Percentiles rank a stretch among this genome's conserved stretches.
phyloP scores from a whole-genome alignment of 768 basidiomycete genomes.

The Lactifluus piperatus region DNA sequence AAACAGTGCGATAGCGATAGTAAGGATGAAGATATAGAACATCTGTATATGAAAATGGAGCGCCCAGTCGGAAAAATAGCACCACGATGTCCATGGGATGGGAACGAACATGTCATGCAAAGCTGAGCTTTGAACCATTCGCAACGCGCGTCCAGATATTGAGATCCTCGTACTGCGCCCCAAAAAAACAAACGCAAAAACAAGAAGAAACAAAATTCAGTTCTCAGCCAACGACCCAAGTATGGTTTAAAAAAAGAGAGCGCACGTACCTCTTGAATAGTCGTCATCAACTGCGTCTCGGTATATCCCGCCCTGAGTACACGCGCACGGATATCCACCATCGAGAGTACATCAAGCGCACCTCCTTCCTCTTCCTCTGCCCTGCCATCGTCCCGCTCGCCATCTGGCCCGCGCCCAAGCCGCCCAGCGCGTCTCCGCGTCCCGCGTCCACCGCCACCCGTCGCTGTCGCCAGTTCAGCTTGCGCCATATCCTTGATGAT shows the following conservation, averaged over 20 bases:
- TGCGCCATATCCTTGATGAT: constrained; percentile 81
- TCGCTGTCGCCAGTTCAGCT: constrained; percentile 28
- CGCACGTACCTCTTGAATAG: constrained; percentile 56
- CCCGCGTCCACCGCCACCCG: constrained; percentile 26
- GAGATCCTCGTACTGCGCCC: constrained; percentile 79
- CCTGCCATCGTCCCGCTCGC: constrained; percentile 58
- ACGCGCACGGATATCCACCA: constrained; percentile 83
- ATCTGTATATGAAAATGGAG: constrained; percentile 2
- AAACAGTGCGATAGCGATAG: constrained; percentile 13
- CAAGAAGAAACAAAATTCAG: background rate
- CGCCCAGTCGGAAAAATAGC: background rate
- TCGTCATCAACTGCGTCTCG: constrained; percentile 82
- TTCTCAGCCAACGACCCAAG: background rate
- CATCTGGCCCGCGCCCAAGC: constrained; percentile 41
- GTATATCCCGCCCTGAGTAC: constrained; percentile 85
- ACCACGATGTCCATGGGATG: too few relatives aligned
- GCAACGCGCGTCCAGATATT: constrained; percentile 78
- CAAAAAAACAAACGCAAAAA: background rate
- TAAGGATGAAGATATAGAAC: background rate
- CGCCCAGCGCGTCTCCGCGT: constrained; percentile 46
- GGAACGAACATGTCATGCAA: constrained; percentile 27
- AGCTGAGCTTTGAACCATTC: constrained; percentile 72
- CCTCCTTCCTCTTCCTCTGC: constrained; percentile 47
- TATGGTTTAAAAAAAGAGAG: too few relatives aligned
- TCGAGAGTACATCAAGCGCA: constrained; percentile 53